Evolutionary conservation across 2,329 filamentous ascomycete genomes (phyloP).

Genomic region (Colletotrichum sidae): DNA sequence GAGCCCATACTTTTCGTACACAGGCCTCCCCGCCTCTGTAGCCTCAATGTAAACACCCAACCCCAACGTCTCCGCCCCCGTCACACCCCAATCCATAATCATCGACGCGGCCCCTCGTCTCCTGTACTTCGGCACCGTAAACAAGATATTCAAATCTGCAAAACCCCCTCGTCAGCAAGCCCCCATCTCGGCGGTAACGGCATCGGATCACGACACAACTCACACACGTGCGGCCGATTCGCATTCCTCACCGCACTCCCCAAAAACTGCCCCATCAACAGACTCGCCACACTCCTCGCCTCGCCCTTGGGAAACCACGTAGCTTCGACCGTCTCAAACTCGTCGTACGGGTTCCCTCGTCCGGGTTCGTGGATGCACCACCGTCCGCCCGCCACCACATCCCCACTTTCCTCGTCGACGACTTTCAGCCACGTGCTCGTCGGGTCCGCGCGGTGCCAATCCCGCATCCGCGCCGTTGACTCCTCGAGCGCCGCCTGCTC

Average conservation of each 20-base stretch:
- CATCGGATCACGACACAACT: background rate
- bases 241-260: slow-evolving; percentile 10
- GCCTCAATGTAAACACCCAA: slow-evolving; percentile 51
- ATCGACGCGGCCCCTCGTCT: slow-evolving; percentile 48
- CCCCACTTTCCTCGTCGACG: slow-evolving; percentile 44
- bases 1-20: slow-evolving; percentile 51
- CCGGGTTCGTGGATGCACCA: slow-evolving; percentile 12
- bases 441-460: slow-evolving; percentile 38
- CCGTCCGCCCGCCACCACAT: slow-evolving; percentile 5
- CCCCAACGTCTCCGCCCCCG: slow-evolving; percentile 48
- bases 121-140: slow-evolving; percentile 50
- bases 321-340: background rate
- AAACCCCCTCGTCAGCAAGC: background rate
- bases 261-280: slow-evolving; percentile 9
- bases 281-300: slow-evolving; percentile 2
- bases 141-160: slow-evolving; percentile 50
- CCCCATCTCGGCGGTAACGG: background rate
- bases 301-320: slow-evolving; percentile 19
- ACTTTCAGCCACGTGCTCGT: slow-evolving; percentile 50
- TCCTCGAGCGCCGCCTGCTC: slow-evolving; percentile 1
- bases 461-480: slow-evolving; percentile 3
- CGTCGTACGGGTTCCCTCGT: slow-evolving; percentile 3
- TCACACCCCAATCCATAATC: slow-evolving; percentile 48
- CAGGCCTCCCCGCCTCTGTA: slow-evolving; percentile 42
- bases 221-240: slow-evolving; percentile 17